Percentiles rank a stretch among this genome's conserved stretches.
phyloP scores from a whole-genome alignment of 768 basidiomycete genomes.

The Tylopilus plumbeoviolaceoides region DNA sequence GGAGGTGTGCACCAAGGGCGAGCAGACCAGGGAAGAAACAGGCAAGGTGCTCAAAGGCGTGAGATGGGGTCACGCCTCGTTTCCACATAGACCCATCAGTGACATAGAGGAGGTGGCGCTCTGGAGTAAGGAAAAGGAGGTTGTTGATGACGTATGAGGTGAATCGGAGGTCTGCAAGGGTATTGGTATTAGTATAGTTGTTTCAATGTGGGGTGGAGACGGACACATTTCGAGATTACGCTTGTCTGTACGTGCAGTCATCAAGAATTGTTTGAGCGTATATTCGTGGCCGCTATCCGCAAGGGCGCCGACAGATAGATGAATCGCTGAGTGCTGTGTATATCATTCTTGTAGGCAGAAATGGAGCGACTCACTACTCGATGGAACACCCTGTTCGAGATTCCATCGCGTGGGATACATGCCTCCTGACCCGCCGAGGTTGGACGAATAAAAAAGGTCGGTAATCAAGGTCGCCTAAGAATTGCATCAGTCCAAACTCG shows the following conservation, averaged over 20 bases:
- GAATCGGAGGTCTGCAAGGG: conserved; percentile 48
- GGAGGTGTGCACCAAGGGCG: conserved; percentile 63
- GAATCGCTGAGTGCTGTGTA: conserved; percentile 21
- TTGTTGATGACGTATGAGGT: conserved; percentile 60
- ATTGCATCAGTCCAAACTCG: background rate
- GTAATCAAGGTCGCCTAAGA: conserved; percentile 48
- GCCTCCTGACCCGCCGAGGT: conserved; percentile 45
- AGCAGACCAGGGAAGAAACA: conserved; percentile 78
- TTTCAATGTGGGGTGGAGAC: conserved; percentile 16
- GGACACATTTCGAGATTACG: conserved; percentile 64
- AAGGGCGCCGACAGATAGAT: conserved; percentile 55
- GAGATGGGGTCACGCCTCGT: conserved; percentile 33
- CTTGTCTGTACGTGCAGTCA: conserved; percentile 61
- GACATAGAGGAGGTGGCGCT: conserved; percentile 45
- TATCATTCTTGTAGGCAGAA: background rate
- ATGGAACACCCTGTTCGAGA: conserved; percentile 40
- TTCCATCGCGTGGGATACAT: conserved; percentile 65
- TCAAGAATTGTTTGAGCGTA: conserved; percentile 65
- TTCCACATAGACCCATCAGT: conserved; percentile 41
- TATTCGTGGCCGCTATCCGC: conserved; percentile 79
- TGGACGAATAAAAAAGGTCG: conserved; percentile 41
- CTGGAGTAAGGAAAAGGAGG: conserved; percentile 29
- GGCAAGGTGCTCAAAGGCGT: conserved; percentile 65
- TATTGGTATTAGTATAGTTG: background rate
- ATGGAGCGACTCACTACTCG: conserved; percentile 39